phyloP scores from a whole-genome alignment of 2,329 filamentous ascomycete genomes.

The Verticillium nubilum region DNA sequence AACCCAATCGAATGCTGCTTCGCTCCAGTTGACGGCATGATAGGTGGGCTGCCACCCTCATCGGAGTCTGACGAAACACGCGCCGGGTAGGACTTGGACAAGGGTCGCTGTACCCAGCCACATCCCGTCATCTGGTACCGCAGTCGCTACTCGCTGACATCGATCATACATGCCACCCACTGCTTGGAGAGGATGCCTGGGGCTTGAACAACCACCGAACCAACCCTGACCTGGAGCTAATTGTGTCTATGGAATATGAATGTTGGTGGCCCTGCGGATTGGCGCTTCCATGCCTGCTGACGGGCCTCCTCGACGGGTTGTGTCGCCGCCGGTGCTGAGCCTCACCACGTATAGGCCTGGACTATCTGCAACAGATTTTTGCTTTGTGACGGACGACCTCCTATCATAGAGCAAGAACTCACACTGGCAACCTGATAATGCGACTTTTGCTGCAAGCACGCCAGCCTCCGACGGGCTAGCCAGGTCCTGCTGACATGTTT shows the following conservation, averaged over 20 bases:
- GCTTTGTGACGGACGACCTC: background rate
- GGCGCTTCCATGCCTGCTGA: background rate
- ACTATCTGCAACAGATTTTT: background rate
- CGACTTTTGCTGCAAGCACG: background rate
- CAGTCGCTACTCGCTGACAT: background rate
- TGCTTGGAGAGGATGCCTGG: background rate
- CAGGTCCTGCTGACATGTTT: background rate
- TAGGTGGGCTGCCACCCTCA: background rate
- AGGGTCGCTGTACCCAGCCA: background rate
- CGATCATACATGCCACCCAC: background rate
- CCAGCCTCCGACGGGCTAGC: background rate
- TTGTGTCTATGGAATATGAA: background rate
- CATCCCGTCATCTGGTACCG: background rate
- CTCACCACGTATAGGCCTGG: background rate
- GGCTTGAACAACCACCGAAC: background rate
- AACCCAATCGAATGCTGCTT: background rate
- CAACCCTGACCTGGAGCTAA: background rate
- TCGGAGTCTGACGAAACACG: background rate
- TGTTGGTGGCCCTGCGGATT: no score
- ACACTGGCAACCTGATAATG: background rate
- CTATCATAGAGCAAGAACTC: background rate
- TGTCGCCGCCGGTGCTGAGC: background rate
- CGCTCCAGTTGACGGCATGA: background rate
- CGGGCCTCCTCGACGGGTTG: background rate
- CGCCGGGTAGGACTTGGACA: background rate